phyloP scores from a whole-genome alignment of 208 protist genomes.

The Crithidia fasciculata region DNA sequence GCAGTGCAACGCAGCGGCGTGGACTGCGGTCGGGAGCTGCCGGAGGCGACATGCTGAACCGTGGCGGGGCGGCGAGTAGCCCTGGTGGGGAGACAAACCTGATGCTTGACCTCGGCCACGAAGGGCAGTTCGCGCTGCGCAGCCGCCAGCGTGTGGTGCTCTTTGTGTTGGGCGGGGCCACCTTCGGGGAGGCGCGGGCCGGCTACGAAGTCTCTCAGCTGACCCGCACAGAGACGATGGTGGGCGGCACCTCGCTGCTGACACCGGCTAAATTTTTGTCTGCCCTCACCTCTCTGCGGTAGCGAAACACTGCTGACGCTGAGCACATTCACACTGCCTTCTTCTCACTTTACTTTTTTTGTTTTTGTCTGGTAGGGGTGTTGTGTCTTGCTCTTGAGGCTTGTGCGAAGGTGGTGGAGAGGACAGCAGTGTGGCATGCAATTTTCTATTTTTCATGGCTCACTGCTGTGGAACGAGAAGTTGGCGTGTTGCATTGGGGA shows the following conservation, averaged over 20 bases:
- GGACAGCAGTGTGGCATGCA: too few relatives aligned
- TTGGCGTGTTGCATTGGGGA: too few relatives aligned
- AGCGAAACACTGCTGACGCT: background rate
- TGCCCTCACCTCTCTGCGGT: slow-evolving; percentile 41
- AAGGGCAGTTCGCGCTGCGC: slow-evolving; percentile 47
- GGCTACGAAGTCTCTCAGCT: slow-evolving; percentile 72
- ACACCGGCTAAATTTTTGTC: slow-evolving; percentile 53
- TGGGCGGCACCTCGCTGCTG: slow-evolving; percentile 74
- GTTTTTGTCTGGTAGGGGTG: background rate
- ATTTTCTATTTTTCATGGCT: too few relatives aligned
- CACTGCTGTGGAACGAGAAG: too few relatives aligned
- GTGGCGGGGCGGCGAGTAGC: background rate
- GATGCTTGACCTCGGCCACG: slow-evolving; percentile 58
- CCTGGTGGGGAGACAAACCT: slow-evolving; percentile 19
- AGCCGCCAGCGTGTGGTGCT: slow-evolving; percentile 63
- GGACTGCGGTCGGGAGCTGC: background rate
- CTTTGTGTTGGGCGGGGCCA: slow-evolving; percentile 81
- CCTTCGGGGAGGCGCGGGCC: slow-evolving; percentile 63
- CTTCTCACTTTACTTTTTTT: background rate
- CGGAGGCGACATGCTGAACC: slow-evolving; percentile 8
- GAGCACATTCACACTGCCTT: background rate
- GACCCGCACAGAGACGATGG: slow-evolving; percentile 59
- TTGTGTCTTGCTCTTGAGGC: background rate
- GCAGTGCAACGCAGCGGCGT: slow-evolving; percentile 23
- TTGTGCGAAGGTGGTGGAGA: background rate